Evolutionary conservation across 176 grass and related monocot species (phyloP).

Genomic region (Phoenix dactylifera): DNA sequence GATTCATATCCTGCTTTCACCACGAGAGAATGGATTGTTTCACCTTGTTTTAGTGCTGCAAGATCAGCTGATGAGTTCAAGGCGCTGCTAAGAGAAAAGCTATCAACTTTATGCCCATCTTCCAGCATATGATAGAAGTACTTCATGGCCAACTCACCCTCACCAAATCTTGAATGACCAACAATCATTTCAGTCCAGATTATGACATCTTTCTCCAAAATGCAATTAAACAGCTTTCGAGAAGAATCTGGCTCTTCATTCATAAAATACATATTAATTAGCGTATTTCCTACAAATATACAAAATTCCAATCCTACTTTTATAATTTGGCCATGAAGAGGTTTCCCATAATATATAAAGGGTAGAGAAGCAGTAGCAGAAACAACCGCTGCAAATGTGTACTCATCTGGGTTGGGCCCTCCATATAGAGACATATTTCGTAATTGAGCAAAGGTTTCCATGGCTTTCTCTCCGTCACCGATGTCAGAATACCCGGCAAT

Average conservation of each 20-base stretch:
- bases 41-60: slow-evolving; percentile 62
- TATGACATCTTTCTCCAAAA: slow-evolving; percentile 57
- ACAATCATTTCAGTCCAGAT: slow-evolving; percentile 98
- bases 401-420: slow-evolving; percentile 47
- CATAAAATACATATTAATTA: slow-evolving; percentile 92
- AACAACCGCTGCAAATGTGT: slow-evolving; percentile 62
- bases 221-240: slow-evolving; percentile 43
- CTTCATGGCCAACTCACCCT: slow-evolving; percentile 59
- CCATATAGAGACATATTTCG: slow-evolving; percentile 11
- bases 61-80: slow-evolving; percentile 53
- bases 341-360: slow-evolving; percentile 45
- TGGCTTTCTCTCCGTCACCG: slow-evolving; percentile 40
- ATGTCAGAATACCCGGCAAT: slow-evolving; percentile 55
- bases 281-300: slow-evolving; percentile 60
- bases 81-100: slow-evolving; percentile 82
- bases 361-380: slow-evolving; percentile 52
- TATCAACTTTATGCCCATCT: slow-evolving; percentile 64
- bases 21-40: slow-evolving; percentile 66
- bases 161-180: slow-evolving; percentile 50
- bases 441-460: slow-evolving; percentile 45
- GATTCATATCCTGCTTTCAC: slow-evolving; percentile 52
- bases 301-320: slow-evolving; percentile 47
- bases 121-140: slow-evolving; percentile 61
- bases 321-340: slow-evolving; percentile 54
- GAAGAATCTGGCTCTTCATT: slow-evolving; percentile 43